Percentiles rank a stretch among this genome's conserved stretches.
Evolutionary conservation across 129 eudicot genomes (phyloP).

Genomic region (Silybum marianum): DNA sequence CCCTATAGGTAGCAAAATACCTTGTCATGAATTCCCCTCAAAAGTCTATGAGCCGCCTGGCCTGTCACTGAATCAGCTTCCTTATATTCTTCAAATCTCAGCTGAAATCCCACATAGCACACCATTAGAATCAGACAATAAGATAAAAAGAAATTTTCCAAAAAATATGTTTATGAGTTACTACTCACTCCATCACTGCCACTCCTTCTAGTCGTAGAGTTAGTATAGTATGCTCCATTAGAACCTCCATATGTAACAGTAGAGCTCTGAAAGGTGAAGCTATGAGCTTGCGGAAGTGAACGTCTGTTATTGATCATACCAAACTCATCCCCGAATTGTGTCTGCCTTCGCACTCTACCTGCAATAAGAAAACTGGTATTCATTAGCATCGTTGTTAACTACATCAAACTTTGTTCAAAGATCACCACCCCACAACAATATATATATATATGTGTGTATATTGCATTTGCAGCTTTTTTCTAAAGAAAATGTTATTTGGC

Average conservation of each 20-base stretch:
- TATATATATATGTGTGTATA: neutral
- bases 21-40: slow-evolving; percentile 76
- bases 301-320: slow-evolving; percentile 31
- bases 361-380: slow-evolving; percentile 3
- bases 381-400: neutral
- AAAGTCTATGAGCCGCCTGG: slow-evolving; percentile 77
- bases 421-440: neutral
- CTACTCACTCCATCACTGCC: slow-evolving; percentile 93
- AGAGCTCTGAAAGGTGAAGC: slow-evolving; percentile 78
- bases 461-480: neutral
- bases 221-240: slow-evolving; percentile 70
- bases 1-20: slow-evolving; percentile 32
- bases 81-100: slow-evolving; percentile 75
- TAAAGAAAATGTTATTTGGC: neutral
- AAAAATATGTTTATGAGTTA: neutral
- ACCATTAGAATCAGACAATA: neutral
- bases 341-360: slow-evolving; percentile 57
- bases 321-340: slow-evolving; percentile 39
- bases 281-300: slow-evolving; percentile 49
- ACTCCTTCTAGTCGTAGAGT: slow-evolving; percentile 60
- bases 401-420: neutral
- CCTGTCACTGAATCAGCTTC: slow-evolving; percentile 78
- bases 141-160: slow-evolving; percentile 1
- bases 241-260: slow-evolving; percentile 82
- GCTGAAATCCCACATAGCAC: slow-evolving; percentile 40